Evolutionary conservation across 2,329 filamentous ascomycete species (phyloP).

Genomic region (Arthrobotrys entomopaga): DNA sequence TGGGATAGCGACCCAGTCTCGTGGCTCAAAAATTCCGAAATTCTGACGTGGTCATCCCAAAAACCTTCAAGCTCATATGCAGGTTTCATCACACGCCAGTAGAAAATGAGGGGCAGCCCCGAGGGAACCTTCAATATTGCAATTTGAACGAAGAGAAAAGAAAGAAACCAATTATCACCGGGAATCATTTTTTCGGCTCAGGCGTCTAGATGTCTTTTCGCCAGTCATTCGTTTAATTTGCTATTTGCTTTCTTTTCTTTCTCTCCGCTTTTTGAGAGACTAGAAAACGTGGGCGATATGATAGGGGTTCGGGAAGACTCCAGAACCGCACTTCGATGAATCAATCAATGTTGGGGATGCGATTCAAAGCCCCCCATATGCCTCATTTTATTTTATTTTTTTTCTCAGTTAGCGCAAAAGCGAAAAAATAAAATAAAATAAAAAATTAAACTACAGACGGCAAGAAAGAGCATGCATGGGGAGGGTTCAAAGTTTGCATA

Average conservation of each 20-base stretch:
- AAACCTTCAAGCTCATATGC: conserved; percentile 31
- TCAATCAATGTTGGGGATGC: not conserved
- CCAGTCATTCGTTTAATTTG: conserved; percentile 24
- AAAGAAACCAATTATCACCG: conserved; percentile 42
- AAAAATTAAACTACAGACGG: not conserved
- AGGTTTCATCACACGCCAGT: conserved; percentile 50
- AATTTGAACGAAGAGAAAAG: not conserved
- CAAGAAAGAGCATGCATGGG: not conserved
- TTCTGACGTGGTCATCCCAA: conserved; percentile 56
- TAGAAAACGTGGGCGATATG: not conserved
- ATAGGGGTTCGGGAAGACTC: conserved; percentile 18
- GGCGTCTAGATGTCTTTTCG: conserved; percentile 25
- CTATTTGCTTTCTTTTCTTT: conserved; percentile 5
- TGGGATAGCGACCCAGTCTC: conserved; percentile 31
- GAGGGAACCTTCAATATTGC: not conserved
- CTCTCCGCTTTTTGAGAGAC: not conserved
- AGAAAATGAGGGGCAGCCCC: conserved; percentile 40
- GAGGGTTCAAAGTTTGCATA: not conserved
- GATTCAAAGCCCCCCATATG: conserved; percentile 1
- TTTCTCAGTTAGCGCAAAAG: too few species aligned
- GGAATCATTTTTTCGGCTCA: conserved; percentile 6
- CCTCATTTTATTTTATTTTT: conserved; percentile 7
- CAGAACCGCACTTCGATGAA: conserved; percentile 19
- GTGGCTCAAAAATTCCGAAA: conserved; percentile 50
- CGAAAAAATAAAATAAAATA: conserved; percentile 1